A percentile compares a stretch with the other conserved stretches of the same genome.
Conservation (phyloP, 306 rosid genomes). For the Mucuna pruriens region DNA sequence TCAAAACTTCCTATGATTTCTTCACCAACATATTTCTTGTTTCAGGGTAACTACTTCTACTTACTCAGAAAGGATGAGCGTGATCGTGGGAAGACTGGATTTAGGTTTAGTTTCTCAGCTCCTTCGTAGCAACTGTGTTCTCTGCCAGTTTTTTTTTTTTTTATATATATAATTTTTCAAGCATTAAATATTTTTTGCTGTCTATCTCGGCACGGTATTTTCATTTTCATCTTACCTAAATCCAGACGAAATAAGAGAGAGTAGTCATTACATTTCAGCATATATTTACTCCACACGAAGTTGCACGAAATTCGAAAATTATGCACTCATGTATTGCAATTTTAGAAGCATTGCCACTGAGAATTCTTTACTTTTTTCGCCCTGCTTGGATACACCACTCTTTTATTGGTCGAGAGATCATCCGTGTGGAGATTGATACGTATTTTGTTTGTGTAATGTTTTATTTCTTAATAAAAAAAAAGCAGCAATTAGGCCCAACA, state of each 20-base stretch:
- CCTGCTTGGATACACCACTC: neutral
- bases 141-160: neutral
- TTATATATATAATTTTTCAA: conserved; percentile 14
- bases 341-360: conserved; percentile 10
- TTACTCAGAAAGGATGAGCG: conserved; percentile 69
- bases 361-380: neutral
- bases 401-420: neutral
- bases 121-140: conserved; percentile 52
- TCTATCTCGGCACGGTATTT: neutral
- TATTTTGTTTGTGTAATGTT: neutral
- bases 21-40: conserved; percentile 36
- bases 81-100: conserved; percentile 83
- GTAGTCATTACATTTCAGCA: neutral
- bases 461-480: neutral
- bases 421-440: neutral
- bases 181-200: neutral
- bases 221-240: conserved; percentile 30
- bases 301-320: neutral
- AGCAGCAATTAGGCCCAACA: neutral
- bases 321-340: neutral
- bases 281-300: conserved; percentile 6
- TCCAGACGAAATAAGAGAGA: conserved; percentile 16
- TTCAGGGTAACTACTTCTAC: conserved; percentile 78
- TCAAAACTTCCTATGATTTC: conserved; percentile 12
- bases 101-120: conserved; percentile 83